Conservation (phyloP, 176 grass and related monocot species). For the Cocos nucifera region DNA sequence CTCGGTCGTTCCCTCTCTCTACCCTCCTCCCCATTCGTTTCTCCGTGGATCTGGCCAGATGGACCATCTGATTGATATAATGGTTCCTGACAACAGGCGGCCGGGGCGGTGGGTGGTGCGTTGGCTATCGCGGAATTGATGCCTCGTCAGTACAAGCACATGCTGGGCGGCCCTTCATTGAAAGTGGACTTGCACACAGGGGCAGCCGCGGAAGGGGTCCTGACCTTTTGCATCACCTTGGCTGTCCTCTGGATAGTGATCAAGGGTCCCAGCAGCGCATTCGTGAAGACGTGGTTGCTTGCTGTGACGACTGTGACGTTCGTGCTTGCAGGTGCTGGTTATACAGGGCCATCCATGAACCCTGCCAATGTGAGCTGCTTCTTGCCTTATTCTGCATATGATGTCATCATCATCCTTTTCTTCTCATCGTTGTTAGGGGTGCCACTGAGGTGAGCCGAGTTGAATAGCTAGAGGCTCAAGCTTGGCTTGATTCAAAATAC, state of each 20-base stretch:
- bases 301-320: conserved; percentile 38
- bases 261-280: conserved; percentile 39
- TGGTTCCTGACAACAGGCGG: conserved; percentile 23
- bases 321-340: conserved; percentile 39
- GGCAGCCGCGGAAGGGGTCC: conserved; percentile 42
- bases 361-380: conserved; percentile 52
- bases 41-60: no score
- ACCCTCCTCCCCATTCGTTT: neutral
- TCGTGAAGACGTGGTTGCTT: conserved; percentile 49
- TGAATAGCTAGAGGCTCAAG: no score
- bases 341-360: conserved; percentile 77
- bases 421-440: neutral
- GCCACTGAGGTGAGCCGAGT: no score
- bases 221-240: conserved; percentile 58
- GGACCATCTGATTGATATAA: no score
- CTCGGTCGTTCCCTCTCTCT: neutral
- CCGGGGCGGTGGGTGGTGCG: conserved; percentile 55
- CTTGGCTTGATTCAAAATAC: no score
- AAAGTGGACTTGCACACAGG: conserved; percentile 61
- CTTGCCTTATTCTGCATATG: neutral
- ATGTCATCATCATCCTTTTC: neutral
- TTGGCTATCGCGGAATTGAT: conserved; percentile 48
- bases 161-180: conserved; percentile 41
- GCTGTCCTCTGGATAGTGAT: conserved; percentile 46
- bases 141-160: conserved; percentile 52